These are phyloP conservation scores for Gelatoporia subvermispora DNA, from an alignment of 768 basidiomycete species.

Conservation along the genomic window DNA sequence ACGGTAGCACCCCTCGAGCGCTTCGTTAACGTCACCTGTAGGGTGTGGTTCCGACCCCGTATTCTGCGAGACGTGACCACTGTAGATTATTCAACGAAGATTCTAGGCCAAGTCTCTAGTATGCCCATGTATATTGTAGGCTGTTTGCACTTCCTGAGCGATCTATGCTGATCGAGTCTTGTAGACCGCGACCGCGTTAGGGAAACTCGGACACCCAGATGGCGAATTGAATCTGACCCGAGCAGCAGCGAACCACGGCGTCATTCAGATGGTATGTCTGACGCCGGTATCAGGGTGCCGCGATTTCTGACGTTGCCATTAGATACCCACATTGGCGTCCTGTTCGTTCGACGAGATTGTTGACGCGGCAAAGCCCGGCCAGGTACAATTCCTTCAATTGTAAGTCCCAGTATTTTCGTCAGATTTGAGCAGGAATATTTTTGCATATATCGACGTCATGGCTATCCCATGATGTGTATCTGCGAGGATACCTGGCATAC, in stretches of 20 bases:
- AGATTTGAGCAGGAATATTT: neutral
- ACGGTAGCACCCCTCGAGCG: too few species aligned
- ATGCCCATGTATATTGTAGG: conserved; percentile 65
- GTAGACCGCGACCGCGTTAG: conserved; percentile 75
- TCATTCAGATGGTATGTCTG: conserved; percentile 71
- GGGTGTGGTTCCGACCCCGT: conserved; percentile 27
- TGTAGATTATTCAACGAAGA: conserved; percentile 80
- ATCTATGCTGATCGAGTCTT: neutral
- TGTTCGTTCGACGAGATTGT: conserved; percentile 96
- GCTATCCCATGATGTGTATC: too few species aligned
- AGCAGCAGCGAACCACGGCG: conserved; percentile 75
- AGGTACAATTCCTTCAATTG: conserved; percentile 85
- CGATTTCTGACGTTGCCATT: neutral
- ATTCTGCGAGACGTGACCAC: conserved; percentile 72
- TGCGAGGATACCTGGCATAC: too few species aligned
- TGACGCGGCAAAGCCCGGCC: conserved; percentile 75
- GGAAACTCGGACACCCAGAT: conserved; percentile 94
- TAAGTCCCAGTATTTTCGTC: conserved; percentile 28
- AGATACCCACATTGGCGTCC: conserved; percentile 95
- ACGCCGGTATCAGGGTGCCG: neutral
- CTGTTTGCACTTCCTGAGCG: neutral
- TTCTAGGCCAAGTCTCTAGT: conserved; percentile 70
- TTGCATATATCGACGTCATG: too few species aligned
- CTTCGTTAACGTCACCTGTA: too few species aligned
- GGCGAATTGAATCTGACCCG: conserved; percentile 89